These are phyloP conservation scores for Senna siamea DNA, from an alignment of 306 rosid species.

Conservation along the genomic window DNA sequence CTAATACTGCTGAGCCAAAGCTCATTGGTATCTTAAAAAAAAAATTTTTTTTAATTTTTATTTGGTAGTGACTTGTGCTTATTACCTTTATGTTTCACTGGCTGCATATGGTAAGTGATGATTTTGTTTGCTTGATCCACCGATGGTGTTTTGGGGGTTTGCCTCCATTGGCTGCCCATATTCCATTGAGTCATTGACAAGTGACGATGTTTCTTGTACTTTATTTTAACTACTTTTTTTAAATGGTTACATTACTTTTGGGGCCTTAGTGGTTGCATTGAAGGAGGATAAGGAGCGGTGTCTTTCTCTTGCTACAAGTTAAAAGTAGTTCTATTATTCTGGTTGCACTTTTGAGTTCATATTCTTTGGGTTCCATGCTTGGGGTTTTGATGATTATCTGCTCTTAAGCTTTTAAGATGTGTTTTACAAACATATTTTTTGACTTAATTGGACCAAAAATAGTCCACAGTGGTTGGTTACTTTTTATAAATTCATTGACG, in stretches of 20 bases:
- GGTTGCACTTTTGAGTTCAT: neutral
- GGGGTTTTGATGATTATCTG: neutral
- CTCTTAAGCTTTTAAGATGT: constrained; percentile 6
- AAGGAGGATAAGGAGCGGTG: no score
- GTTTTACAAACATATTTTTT: neutral
- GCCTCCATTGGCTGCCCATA: neutral
- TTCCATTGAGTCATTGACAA: no score
- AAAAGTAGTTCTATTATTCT: neutral
- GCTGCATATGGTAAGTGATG: no score
- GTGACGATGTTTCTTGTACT: no score
- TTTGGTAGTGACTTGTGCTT: no score
- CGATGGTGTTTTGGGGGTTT: neutral
- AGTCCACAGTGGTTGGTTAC: constrained; percentile 2
- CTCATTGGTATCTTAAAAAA: neutral
- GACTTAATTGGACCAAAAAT: no score
- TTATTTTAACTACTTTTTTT: no score
- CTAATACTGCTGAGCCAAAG: no score
- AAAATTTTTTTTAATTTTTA: no score
- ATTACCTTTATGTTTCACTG: no score
- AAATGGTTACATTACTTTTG: no score
- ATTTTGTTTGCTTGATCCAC: neutral
- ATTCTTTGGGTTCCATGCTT: neutral
- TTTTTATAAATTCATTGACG: constrained; percentile 23
- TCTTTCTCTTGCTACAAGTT: neutral
- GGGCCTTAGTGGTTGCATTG: no score